Percentiles rank a stretch among this genome's conserved stretches.
These are phyloP conservation scores for Chlamydomonas reinhardtii DNA, from an alignment of 163 green algal species.

Conservation along the genomic window DNA sequence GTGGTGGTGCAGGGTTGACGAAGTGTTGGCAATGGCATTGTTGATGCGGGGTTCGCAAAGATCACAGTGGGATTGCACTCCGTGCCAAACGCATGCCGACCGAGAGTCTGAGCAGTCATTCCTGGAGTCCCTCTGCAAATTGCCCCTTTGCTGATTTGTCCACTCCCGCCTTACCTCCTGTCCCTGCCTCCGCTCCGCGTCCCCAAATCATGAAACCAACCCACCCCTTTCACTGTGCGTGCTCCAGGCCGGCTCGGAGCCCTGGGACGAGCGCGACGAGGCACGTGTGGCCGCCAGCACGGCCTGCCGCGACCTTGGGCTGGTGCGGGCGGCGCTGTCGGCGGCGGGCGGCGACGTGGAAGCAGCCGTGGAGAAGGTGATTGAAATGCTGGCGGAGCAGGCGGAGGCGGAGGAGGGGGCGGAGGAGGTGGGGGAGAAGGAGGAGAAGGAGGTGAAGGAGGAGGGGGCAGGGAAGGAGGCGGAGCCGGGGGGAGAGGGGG, in stretches of 20 bases:
- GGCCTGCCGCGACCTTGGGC: conserved; percentile 52
- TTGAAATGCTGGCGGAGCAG: conserved; percentile 54
- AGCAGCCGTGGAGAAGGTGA: conserved; percentile 67
- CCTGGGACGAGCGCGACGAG: conserved; percentile 58
- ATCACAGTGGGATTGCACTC: too few relatives aligned
- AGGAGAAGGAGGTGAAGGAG: background rate
- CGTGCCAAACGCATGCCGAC: too few relatives aligned
- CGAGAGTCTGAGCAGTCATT: too few relatives aligned
- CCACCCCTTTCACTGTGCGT: too few relatives aligned
- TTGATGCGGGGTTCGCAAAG: too few relatives aligned
- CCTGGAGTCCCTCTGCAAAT: too few relatives aligned
- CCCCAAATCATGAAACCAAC: too few relatives aligned
- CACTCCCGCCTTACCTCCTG: too few relatives aligned
- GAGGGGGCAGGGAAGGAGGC: background rate
- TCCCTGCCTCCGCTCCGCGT: too few relatives aligned
- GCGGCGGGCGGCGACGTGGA: conserved; percentile 56
- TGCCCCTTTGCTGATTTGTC: too few relatives aligned
- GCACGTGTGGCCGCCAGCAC: conserved; percentile 48
- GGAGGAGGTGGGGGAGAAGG: background rate
- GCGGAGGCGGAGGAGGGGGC: background rate
- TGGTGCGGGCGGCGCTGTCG: conserved; percentile 56
- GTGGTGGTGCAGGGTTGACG: too few relatives aligned
- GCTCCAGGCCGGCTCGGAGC: background rate
- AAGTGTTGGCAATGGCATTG: too few relatives aligned
- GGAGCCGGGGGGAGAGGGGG: background rate